Conservation (phyloP, 1,284 basidiomycete species). For the Apiotrichum gamsii region DNA sequence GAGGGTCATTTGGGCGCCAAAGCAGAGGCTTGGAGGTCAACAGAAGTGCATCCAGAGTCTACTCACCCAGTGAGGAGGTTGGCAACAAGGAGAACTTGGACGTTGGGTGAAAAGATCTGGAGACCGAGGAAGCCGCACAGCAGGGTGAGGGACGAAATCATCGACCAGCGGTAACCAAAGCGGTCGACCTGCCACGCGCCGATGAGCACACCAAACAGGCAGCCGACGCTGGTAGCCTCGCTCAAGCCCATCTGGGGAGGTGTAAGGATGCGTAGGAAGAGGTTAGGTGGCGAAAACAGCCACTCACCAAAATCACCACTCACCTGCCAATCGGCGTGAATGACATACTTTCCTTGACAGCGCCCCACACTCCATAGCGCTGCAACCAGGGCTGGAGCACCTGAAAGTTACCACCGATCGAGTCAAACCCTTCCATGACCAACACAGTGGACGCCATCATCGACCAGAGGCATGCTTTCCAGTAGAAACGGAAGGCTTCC, state of each 20-base stretch:
- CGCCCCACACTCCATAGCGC: neutral
- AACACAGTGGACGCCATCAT: neutral
- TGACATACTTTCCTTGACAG: neutral
- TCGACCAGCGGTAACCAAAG: constrained; percentile 45
- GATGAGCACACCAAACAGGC: neutral
- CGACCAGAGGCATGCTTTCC: neutral
- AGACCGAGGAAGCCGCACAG: constrained; percentile 5
- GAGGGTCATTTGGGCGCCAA: neutral
- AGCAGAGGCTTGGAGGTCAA: neutral
- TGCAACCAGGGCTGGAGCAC: neutral
- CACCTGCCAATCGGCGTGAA: neutral
- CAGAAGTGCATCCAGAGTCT: no score
- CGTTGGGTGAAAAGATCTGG: constrained; percentile 5
- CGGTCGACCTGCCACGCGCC: constrained; percentile 23
- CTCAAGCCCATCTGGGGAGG: neutral
- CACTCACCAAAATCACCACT: no score
- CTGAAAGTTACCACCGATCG: neutral
- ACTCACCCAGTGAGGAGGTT: constrained; percentile 3
- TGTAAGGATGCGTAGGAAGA: no score
- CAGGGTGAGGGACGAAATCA: constrained; percentile 15
- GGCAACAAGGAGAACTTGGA: constrained; percentile 2
- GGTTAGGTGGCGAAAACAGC: no score
- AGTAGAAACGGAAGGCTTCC: neutral
- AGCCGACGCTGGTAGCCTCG: neutral
- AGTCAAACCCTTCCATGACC: neutral